A percentile compares a stretch with the other conserved stretches of the same genome.
phyloP scores from a whole-genome alignment of 495 filamentous ascomycete species.

The Sabuloglossum arenarium region DNA sequence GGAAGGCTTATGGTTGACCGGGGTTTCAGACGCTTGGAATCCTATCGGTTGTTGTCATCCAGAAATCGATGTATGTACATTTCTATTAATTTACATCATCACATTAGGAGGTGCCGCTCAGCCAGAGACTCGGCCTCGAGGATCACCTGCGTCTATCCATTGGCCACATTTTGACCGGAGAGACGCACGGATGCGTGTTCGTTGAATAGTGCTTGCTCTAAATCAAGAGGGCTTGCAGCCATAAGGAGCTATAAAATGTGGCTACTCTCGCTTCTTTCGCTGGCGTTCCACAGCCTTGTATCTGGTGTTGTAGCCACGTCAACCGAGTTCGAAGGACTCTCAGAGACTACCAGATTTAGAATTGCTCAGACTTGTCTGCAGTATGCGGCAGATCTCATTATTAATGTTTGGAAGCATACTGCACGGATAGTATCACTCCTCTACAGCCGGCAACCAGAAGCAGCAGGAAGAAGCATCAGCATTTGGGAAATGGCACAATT shows the following conservation, averaged over 20 bases:
- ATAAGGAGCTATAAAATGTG: not conserved
- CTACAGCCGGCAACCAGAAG: not conserved
- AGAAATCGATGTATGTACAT: not conserved
- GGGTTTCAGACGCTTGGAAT: not conserved
- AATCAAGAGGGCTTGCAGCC: not conserved
- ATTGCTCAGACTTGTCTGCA: not conserved
- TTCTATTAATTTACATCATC: not conserved
- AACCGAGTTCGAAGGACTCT: not conserved
- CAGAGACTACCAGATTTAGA: not conserved
- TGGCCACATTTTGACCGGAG: not conserved
- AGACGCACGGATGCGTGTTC: not conserved
- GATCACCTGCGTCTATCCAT: not conserved
- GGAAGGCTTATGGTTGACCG: not conserved
- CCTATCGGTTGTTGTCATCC: too few relatives aligned
- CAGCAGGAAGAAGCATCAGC: not conserved
- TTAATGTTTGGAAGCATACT: not conserved
- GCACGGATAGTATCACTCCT: not conserved
- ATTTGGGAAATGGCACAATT: constrained; percentile 12
- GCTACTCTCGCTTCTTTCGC: not conserved
- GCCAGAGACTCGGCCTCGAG: not conserved
- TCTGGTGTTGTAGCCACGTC: not conserved
- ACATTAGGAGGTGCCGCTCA: not conserved
- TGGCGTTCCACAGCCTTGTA: not conserved
- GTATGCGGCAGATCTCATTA: not conserved
- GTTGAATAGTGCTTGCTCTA: not conserved